These are phyloP conservation scores for Termitomyces sp. DNA, from an alignment of 768 basidiomycete species.

Conservation along the genomic window DNA sequence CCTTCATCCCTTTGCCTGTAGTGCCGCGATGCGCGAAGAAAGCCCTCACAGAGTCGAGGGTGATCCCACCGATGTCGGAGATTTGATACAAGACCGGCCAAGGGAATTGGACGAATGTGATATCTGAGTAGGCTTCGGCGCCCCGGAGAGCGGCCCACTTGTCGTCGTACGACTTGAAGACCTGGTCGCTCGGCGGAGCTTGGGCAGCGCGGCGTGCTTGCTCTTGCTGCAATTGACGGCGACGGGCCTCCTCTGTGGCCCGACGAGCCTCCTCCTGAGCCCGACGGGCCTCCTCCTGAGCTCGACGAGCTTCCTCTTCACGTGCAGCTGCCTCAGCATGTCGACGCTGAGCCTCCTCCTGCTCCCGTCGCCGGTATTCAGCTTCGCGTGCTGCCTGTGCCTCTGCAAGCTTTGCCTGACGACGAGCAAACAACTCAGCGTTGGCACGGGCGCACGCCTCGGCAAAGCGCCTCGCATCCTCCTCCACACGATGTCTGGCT, in stretches of 20 bases:
- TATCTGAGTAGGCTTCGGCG: not conserved
- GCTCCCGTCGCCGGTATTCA: not conserved
- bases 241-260: not conserved
- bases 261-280: not conserved
- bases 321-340: not conserved
- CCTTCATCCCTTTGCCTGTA: constrained; percentile 29
- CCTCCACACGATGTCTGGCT: not conserved
- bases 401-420: not conserved
- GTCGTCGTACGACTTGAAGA: constrained; percentile 11
- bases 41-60: constrained; percentile 22
- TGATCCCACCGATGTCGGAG: constrained; percentile 26
- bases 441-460: not conserved
- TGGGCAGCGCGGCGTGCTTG: not conserved
- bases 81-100: constrained; percentile 7
- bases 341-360: constrained; percentile 3
- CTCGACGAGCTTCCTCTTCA: constrained; percentile 1
- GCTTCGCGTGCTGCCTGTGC: not conserved
- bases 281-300: not conserved
- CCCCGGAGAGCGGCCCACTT: constrained; percentile 11
- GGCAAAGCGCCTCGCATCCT: not conserved
- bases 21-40: constrained; percentile 36
- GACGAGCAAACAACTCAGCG: not conserved
- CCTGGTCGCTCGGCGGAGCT: not conserved
- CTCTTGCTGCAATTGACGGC: not conserved
- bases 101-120: constrained; percentile 4